phyloP scores from a whole-genome alignment of 257 asterid genomes.

The Solanum sejunctum region DNA sequence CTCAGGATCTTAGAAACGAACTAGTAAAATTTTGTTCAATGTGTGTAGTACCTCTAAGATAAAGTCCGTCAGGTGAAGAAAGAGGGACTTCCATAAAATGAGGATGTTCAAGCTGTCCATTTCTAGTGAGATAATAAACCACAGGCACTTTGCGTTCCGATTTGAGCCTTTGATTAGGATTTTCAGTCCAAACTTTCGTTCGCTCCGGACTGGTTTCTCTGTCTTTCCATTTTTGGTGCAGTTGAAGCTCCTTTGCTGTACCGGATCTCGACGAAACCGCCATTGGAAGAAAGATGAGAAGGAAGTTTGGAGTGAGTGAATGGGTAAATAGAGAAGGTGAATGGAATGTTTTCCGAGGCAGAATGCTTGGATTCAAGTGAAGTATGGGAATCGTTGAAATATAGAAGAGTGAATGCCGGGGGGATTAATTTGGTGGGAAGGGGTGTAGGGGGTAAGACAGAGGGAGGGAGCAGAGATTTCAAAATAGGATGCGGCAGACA shows the following conservation, averaged over 20 bases:
- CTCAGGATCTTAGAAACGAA: neutral
- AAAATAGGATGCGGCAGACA: slow-evolving; percentile 6
- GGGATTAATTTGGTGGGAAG: neutral
- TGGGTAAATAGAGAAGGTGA: neutral
- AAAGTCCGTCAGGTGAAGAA: slow-evolving; percentile 54
- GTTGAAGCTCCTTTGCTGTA: neutral
- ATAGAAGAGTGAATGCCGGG: neutral
- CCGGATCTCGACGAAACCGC: neutral
- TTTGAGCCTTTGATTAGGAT: slow-evolving; percentile 11
- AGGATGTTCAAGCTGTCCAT: slow-evolving; percentile 85
- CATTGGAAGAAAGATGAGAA: neutral
- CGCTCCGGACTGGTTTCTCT: slow-evolving; percentile 48
- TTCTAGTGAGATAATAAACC: slow-evolving; percentile 58
- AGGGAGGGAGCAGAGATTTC: slow-evolving; percentile 1
- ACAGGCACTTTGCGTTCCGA: slow-evolving; percentile 38
- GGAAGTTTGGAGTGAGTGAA: neutral
- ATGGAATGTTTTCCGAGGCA: neutral
- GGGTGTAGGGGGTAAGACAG: neutral
- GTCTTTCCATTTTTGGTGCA: neutral
- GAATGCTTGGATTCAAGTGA: neutral
- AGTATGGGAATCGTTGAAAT: neutral
- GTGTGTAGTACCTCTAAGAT: slow-evolving; percentile 41
- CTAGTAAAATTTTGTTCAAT: neutral
- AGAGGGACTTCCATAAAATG: slow-evolving; percentile 91
- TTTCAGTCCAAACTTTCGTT: slow-evolving; percentile 46